Conservation (phyloP, 371 early-diverging fungal genomes). For the Mortierella sp. region DNA sequence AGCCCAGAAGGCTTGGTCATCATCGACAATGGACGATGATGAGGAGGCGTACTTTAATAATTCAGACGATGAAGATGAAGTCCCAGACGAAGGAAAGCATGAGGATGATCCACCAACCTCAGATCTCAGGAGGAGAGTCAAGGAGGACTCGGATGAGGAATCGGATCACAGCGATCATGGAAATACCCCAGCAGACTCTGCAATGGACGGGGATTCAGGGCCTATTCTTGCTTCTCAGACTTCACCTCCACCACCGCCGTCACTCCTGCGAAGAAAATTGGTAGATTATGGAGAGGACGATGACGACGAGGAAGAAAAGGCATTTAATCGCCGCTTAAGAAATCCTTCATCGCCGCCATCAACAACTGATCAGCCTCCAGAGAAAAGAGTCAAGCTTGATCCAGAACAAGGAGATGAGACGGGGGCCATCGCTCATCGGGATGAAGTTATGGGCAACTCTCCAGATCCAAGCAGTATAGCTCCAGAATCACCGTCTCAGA, state of each 20-base stretch:
- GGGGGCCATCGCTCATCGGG: neutral
- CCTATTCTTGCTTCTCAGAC: constrained; percentile 39
- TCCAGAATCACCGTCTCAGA: constrained; percentile 2
- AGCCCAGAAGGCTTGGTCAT: constrained; percentile 69
- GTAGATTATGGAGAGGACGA: constrained; percentile 52
- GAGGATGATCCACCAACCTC: constrained; percentile 52
- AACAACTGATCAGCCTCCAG: constrained; percentile 24
- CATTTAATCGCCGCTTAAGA: constrained; percentile 23
- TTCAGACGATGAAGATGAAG: constrained; percentile 74
- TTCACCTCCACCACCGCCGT: constrained; percentile 25
- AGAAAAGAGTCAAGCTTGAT: constrained; percentile 36
- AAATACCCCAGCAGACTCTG: neutral
- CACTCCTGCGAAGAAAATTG: constrained; percentile 29
- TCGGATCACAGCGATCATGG: constrained; percentile 10
- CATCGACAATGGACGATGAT: constrained; percentile 73
- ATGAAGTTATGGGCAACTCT: constrained; percentile 17
- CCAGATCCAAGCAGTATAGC: neutral
- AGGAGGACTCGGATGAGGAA: constrained; percentile 31
- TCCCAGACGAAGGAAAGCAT: constrained; percentile 39
- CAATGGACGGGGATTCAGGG: constrained; percentile 23
- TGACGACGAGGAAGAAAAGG: constrained; percentile 31
- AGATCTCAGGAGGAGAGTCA: constrained; percentile 43
- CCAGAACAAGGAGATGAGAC: constrained; percentile 12
- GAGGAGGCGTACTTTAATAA: constrained; percentile 92
- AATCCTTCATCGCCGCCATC: constrained; percentile 6